Evolutionary conservation across 2,329 filamentous ascomycete species (phyloP).

Genomic region (Aureobasidium leucospermi): DNA sequence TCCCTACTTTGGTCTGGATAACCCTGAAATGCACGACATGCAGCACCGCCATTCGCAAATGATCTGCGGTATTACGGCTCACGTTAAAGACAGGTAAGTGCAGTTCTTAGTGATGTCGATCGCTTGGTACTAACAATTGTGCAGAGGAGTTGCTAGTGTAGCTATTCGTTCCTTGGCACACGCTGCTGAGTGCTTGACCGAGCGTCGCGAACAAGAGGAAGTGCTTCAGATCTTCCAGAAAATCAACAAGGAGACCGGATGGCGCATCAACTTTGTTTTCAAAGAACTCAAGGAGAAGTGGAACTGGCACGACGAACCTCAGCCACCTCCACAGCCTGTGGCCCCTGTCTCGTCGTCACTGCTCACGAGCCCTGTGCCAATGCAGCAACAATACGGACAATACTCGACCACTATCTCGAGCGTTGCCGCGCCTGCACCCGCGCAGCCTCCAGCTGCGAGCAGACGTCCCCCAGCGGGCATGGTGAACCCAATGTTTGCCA

Average conservation of each 20-base stretch:
- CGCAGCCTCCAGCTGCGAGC: slow-evolving; percentile 25
- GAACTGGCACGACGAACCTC: slow-evolving; percentile 56
- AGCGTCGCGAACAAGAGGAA: slow-evolving; percentile 69
- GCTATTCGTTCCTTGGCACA: slow-evolving; percentile 73
- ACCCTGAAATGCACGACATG: slow-evolving; percentile 61
- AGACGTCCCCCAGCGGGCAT: slow-evolving; percentile 41
- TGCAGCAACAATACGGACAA: slow-evolving; percentile 20
- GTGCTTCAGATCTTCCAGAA: slow-evolving; percentile 68
- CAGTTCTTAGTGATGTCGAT: neutral
- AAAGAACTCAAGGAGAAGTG: slow-evolving; percentile 67
- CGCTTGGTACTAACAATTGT: slow-evolving; percentile 15
- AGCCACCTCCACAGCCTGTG: slow-evolving; percentile 21
- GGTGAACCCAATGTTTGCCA: slow-evolving; percentile 62
- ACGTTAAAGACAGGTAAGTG: slow-evolving; percentile 64
- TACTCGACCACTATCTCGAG: slow-evolving; percentile 15
- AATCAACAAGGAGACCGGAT: slow-evolving; percentile 70
- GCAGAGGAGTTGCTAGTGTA: slow-evolving; percentile 64
- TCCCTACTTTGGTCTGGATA: slow-evolving; percentile 55
- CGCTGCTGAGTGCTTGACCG: slow-evolving; percentile 64
- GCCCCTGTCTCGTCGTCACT: slow-evolving; percentile 21
- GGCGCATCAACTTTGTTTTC: slow-evolving; percentile 66
- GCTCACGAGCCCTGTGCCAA: slow-evolving; percentile 14
- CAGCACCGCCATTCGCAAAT: slow-evolving; percentile 71
- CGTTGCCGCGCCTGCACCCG: slow-evolving; percentile 21
- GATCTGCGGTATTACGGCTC: slow-evolving; percentile 82